Evolutionary conservation across 176 grass and related monocot species (phyloP).

Genomic region (Oryza glaberrima): DNA sequence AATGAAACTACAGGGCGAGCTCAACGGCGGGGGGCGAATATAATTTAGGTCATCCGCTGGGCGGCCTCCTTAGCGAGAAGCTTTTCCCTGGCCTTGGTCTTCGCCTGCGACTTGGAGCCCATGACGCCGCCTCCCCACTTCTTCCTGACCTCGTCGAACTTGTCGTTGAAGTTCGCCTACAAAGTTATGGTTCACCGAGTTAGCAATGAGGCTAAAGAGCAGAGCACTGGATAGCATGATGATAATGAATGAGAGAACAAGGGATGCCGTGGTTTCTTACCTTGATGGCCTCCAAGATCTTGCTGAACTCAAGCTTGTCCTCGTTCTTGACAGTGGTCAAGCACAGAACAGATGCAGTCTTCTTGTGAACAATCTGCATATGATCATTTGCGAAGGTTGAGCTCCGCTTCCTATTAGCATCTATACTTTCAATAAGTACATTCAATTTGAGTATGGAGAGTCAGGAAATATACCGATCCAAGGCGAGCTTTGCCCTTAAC

Average conservation of each 20-base stretch:
- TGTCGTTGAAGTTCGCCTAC: slow-evolving; percentile 73
- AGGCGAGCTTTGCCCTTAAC: slow-evolving; percentile 76
- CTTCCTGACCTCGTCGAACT: slow-evolving; percentile 67
- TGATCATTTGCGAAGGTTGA: background rate
- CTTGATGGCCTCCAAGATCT: slow-evolving; percentile 83
- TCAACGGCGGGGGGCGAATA: background rate
- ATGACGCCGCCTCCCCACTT: slow-evolving; percentile 74
- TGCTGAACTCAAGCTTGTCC: slow-evolving; percentile 85
- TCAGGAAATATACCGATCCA: slow-evolving; percentile 50
- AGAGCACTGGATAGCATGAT: background rate
- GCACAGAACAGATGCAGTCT: slow-evolving; percentile 67
- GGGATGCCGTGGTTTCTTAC: background rate
- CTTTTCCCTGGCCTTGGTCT: slow-evolving; percentile 79
- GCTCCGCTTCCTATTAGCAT: background rate
- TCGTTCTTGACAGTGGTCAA: slow-evolving; percentile 81
- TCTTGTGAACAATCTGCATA: slow-evolving; percentile 74
- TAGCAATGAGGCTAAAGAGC: background rate
- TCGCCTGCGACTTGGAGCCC: slow-evolving; percentile 74
- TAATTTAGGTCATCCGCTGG: slow-evolving; percentile 60
- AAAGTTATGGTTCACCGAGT: background rate
- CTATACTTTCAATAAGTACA: background rate
- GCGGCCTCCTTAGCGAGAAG: slow-evolving; percentile 72
- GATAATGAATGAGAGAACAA: background rate
- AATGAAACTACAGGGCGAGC: slow-evolving; percentile 26
- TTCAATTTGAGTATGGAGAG: background rate